Evolutionary conservation across 169 alveolate genomes (phyloP).

Genomic region (Plasmodium coatneyi): DNA sequence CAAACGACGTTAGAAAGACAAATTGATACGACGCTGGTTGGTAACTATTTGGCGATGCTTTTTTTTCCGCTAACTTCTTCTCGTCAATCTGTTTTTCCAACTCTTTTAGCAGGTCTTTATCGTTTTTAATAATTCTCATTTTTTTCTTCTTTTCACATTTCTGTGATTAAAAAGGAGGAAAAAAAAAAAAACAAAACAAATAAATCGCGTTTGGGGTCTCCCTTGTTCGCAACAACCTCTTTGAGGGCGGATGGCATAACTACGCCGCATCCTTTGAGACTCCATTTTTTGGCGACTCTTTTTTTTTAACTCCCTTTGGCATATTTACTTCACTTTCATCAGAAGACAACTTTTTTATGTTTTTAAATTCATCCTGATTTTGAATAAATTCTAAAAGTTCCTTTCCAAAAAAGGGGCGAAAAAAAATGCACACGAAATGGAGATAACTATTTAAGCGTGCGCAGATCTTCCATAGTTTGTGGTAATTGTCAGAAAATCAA

Average conservation of each 20-base stretch:
- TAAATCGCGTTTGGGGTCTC: neutral
- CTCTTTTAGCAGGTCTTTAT: constrained; percentile 44
- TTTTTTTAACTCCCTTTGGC: neutral
- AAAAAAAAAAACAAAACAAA: neutral
- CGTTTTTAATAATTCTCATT: constrained; percentile 40
- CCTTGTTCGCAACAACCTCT: neutral
- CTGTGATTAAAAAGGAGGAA: neutral
- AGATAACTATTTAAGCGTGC: neutral
- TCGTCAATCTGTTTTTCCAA: constrained; percentile 53
- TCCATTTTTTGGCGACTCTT: neutral
- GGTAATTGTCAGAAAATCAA: neutral
- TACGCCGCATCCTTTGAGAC: neutral
- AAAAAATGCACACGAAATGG: neutral
- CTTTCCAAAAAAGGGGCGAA: constrained; percentile 17
- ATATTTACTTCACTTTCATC: constrained; percentile 36
- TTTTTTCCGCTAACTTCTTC: constrained; percentile 27
- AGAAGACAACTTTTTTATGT: constrained; percentile 14
- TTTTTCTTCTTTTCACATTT: constrained; percentile 7
- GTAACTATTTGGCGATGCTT: neutral
- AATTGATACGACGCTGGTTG: neutral
- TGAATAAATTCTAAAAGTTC: constrained; percentile 63
- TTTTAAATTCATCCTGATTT: constrained; percentile 67
- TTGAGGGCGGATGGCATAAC: neutral
- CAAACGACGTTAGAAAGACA: neutral
- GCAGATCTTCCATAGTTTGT: neutral